Evolutionary conservation across 768 basidiomycete genomes (phyloP).

Genomic region (Lactifluus echinatus): DNA sequence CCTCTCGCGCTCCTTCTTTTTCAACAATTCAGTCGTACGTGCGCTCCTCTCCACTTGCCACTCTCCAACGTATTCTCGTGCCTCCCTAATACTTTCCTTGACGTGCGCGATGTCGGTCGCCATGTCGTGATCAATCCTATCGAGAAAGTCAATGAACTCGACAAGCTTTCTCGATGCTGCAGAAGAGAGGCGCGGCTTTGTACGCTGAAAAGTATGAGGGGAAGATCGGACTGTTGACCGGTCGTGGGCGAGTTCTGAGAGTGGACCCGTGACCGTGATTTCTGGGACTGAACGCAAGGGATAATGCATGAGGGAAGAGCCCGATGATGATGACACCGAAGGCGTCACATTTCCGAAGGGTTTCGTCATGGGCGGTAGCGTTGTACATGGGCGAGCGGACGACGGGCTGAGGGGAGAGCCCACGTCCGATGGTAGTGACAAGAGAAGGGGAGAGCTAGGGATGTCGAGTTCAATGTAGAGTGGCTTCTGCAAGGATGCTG

Average conservation of each 20-base stretch:
- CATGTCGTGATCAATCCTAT: conserved; percentile 18
- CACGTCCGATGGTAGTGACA: conserved; percentile 5
- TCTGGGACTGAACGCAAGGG: conserved; percentile 13
- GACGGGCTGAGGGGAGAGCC: background rate
- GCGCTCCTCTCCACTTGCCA: conserved; percentile 16
- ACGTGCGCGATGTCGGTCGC: conserved; percentile 16
- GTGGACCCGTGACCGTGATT: conserved; percentile 14
- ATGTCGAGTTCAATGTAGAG: conserved; percentile 12
- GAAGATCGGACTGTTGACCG: background rate
- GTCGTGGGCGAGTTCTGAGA: background rate
- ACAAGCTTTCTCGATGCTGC: conserved; percentile 11
- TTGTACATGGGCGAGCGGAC: background rate
- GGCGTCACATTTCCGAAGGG: background rate
- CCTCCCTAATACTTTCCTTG: conserved; percentile 17
- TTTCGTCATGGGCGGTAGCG: background rate
- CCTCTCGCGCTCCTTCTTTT: conserved; percentile 7
- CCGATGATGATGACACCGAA: conserved; percentile 1
- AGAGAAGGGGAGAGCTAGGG: conserved; percentile 16
- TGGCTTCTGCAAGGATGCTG: background rate
- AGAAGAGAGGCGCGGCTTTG: background rate
- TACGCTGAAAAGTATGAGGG: background rate
- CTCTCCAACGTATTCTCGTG: conserved; percentile 7
- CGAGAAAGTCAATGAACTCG: conserved; percentile 16
- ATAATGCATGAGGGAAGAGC: background rate
- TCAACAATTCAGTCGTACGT: conserved; percentile 1